Base-by-base conservation (phyloP, 2,329 filamentous ascomycete genomes). In the Escovopsis sp. region DNA sequence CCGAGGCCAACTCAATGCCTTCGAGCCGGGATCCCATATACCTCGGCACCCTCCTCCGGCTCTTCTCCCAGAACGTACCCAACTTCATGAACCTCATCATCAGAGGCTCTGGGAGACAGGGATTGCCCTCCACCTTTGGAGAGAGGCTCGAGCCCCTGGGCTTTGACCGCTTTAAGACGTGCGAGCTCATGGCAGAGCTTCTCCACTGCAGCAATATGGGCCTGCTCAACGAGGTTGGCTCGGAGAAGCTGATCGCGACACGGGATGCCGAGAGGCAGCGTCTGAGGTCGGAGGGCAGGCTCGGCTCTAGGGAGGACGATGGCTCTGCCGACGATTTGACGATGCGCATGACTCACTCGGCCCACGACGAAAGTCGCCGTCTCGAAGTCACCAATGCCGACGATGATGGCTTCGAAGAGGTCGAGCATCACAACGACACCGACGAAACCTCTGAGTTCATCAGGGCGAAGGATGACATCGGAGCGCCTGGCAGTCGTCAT, bases 121-220 rank as follows among this genome's bases (percentile, higher is more conserved):
- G 81, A 44, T 67, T 95, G 32, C 81, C 79, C 51, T 89, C 87
- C 3, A 91, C 91, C 0, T 98, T 94, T 67, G 88, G 88, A 40
- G 76, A 80, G 37, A 84, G 82, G 59, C 88, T 98, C 40, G 87
- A 96, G 60, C 89, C 91, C 4, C 72, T 98, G 9, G 91, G 91
- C 2, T 98, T 98, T 56, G 91, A 98, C 61, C 75, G 91, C 15
- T 98, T 98, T 70, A 98, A 98, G 68, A 96, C 91, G 0, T 98
- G 91, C 60, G 91, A 98, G 62, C 70, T 98, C 45, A 96, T 98
- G 91, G 91, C 91, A 1, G 91, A 98, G 61, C 69, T 98, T 36
- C 66, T 98, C 33, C 91, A 98, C 61, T 98, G 91, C 63, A 96
- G 89, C 59, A 98, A 98, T 58, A 98, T 98, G 91, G 88, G 84